Evolutionary conservation across 2,329 filamentous ascomycete species (phyloP), one percentile per base, ranked within the genome.

Genomic region (Colletotrichum sp.): DNA sequence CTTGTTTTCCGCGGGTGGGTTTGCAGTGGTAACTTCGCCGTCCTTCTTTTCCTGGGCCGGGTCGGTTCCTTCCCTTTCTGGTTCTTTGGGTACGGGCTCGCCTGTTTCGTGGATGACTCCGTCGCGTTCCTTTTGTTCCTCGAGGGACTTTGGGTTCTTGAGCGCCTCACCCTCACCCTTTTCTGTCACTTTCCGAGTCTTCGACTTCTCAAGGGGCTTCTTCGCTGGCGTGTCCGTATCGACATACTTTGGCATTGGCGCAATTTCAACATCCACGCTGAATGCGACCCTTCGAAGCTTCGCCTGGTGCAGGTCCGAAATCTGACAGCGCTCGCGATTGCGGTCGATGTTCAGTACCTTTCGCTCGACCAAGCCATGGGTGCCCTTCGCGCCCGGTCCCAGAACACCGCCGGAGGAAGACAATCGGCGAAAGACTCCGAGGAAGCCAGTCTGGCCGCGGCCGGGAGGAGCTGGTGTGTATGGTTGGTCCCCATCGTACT

Each of bases 181-280:
- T 79, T 95, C 93, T 43, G 88, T 87, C 18, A 90, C 84, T 78
- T 90, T 93, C 72, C 90, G 91, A 80, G 92, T 94, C 27, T 90
- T 86, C 65, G 83, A 82, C 70, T 83, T 84, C 71, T 90, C 89
- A 57, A 85, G 84, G n/a, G 83, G 79, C 69, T 84, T 86, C 63
- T 80, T 81, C 72, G 76, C 62, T 55, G 81, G 12, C 38, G 88
- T 82, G 8, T 89, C 89, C 18, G 87, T 87, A 5, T 97, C 94
- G 16, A 87, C 84, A 78, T 97, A 97, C 78, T 91, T 92, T 29
- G 96, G 95, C 80, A 95, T 92, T 1, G 95, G 95, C 5, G 96
- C 96, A 80, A 99, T 98, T 82, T 99, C 97, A 6, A 99, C 96
- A 80, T 99, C 97, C 4, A 99, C 97, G 78, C 95, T 98, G 80